Evolutionary conservation across 2,329 filamentous ascomycete species (phyloP).

Genomic region (Aspergillus alliaceus): DNA sequence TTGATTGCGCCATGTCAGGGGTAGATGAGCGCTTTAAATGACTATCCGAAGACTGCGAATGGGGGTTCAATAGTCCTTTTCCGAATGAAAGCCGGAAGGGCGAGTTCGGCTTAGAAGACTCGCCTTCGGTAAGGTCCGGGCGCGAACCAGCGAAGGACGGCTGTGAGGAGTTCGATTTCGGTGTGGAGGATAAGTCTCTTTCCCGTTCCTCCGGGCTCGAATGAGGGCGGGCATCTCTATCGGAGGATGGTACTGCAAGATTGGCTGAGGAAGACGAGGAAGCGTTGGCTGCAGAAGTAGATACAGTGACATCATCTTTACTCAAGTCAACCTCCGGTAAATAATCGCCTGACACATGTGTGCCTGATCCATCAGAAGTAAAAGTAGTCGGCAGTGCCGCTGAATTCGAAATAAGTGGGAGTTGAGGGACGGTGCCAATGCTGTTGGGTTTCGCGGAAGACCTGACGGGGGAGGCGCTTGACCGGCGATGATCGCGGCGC

Average conservation of each 20-base stretch:
- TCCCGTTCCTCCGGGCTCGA: constrained; percentile 33
- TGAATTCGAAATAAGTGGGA: constrained; percentile 32
- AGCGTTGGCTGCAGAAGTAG: constrained; percentile 19
- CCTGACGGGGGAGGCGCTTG: constrained; percentile 29
- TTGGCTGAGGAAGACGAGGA: constrained; percentile 30
- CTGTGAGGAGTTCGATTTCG: constrained; percentile 30
- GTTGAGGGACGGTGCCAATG: constrained; percentile 30
- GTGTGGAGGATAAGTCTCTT: constrained; percentile 19
- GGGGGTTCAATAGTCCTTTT: constrained; percentile 26
- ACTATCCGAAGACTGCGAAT: constrained; percentile 22
- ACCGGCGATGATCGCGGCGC: constrained; percentile 41
- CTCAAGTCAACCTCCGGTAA: constrained; percentile 23
- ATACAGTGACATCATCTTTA: constrained; percentile 22
- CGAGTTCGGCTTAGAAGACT: constrained; percentile 33
- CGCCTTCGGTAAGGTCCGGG: constrained; percentile 27
- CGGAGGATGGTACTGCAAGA: constrained; percentile 28
- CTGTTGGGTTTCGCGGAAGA: constrained; percentile 23
- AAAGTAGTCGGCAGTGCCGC: constrained; percentile 28
- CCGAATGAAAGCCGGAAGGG: constrained; percentile 38
- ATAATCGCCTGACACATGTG: constrained; percentile 22
- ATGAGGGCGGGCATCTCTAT: constrained; percentile 28
- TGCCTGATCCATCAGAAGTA: constrained; percentile 14
- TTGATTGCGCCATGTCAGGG: constrained; percentile 21
- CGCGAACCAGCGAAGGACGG: constrained; percentile 20
- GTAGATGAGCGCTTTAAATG: constrained; percentile 30